Base-by-base conservation (phyloP, 495 filamentous ascomycete species). In the Xylona heveae region DNA sequence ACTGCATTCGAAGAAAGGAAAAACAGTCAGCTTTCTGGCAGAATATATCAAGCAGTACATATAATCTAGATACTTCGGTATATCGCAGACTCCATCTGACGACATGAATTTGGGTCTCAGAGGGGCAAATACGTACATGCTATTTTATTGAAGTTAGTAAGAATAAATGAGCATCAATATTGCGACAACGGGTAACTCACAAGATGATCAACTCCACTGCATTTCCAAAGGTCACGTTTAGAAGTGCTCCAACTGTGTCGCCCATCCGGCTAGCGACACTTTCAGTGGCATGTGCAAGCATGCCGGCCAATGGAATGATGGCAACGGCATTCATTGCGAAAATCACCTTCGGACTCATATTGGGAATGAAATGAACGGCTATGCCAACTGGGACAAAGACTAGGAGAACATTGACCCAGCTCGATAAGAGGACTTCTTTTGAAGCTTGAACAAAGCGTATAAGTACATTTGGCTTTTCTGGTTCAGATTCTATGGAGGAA, bases 141-240 rank as follows among this genome's bases (percentile, higher is more conserved):
- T 54, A 31, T n/a, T 33, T 7, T 20, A 12, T 10, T 19, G 7
- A 13, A n/a, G 4, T 23, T 3, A 34, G 6, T 6, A 17, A n/a
- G n/a, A n/a, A n/a, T 16, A 28, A 18, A 5, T 10, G 15, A n/a
- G 42, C 34, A 42, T 36, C 29, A 34, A 41, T 38, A 36, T 37
- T 16, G 9, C n/a, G 30, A 21, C 42, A 30, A 19, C 15, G 27
- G 12, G 31, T 28, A 41, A 39, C 62, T 43, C 47, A 68, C 64
- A 82, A 88, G 41, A 88, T 82, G 49, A 88, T 88, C 43, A 90
- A 53, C 54, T 90, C 80, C 2, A 90, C 80, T 15, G 80, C 79
- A 50, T 90, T 90, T 34, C 80, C 80, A 52, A 88, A 88, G 14
- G 78, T 81, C 7, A 85, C 78, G 40, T 85, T 90, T 47, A 85